Evolutionary conservation across 805 yeast species (phyloP), one percentile per base, ranked within the genome.

Genomic region (Pichia scutulata): DNA sequence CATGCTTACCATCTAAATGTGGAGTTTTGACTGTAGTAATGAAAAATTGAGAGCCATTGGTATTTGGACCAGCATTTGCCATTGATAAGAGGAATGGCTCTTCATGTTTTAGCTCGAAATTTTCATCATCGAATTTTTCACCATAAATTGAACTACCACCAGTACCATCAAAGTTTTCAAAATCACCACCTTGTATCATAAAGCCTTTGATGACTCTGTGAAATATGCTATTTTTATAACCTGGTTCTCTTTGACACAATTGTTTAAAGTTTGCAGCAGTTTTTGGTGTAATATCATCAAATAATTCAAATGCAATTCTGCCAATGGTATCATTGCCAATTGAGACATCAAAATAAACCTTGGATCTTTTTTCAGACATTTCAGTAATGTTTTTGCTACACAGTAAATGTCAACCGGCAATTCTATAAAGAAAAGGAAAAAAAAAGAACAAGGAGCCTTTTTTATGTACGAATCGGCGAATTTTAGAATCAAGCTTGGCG

Each of bases 61-160:
- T 92, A 66, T 84, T 81, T 52, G 96, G 89, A 18, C 98, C 98
- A 5, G 97, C 87, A 64, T 92, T 92, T 51, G 99, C 98, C 98
- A 92, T 93, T 8, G 96, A 87, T 59, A 92, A 76, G 58, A 93
- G 74, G 67, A 85, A 90, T 49, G 98, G 98, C 61, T 76, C 76
- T 56, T 82, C 89, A 65, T 92, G 98, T 55, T 75, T 78, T 57
- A 79, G 65, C 45, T 74, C 66, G 67, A 93, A 92, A 68, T 84
- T 85, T 68, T 92, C 99, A 65, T 92, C 99, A 62, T 87, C 96
- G 59, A 86, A 86, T 64, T 84, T 84, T 57, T 84, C 90, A 25
- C 93, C 93, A 61, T 86, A 86, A 55, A 86, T 86, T 37, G 88
- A 81, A 64, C 82, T 88, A 48, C 93, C 93, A 41, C 93, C 93